Percentiles rank a stretch among this genome's conserved stretches.
Conservation (phyloP, 371 early-diverging fungal genomes). For the Mucor plumbeus region DNA sequence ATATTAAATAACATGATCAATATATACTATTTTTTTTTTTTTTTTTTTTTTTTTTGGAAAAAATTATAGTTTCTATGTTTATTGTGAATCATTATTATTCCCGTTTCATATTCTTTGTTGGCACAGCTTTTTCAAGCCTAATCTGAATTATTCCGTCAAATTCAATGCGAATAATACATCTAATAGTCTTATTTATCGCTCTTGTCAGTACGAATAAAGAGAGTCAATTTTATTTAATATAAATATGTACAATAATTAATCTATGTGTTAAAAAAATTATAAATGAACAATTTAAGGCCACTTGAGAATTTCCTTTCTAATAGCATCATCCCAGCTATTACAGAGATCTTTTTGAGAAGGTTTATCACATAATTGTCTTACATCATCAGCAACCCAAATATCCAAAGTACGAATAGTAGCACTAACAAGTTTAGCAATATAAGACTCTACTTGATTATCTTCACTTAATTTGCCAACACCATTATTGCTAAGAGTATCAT, state of each 20-base stretch:
- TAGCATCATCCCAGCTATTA: conserved; percentile 49
- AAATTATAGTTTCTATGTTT: too few species aligned
- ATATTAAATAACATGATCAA: too few species aligned
- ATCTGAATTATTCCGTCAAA: too few species aligned
- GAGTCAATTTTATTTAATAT: not conserved
- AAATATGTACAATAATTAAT: not conserved
- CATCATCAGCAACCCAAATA: conserved; percentile 41
- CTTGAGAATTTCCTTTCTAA: conserved; percentile 46
- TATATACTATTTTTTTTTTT: too few species aligned
- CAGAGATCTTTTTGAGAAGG: conserved; percentile 43
- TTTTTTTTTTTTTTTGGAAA: too few species aligned
- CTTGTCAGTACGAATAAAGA: not conserved
- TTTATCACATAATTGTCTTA: conserved; percentile 43
- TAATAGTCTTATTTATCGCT: not conserved
- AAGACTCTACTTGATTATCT: conserved; percentile 32
- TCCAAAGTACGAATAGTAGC: conserved; percentile 35
- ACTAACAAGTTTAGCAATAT: conserved; percentile 35
- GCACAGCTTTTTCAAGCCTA: too few species aligned
- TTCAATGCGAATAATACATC: too few species aligned
- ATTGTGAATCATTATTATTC: too few species aligned
- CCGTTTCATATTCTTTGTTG: too few species aligned
- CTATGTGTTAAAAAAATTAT: not conserved
- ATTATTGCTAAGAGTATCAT: conserved; percentile 34
- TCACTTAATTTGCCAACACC: conserved; percentile 42
- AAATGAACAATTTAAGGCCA: conserved; percentile 44